Evolutionary conservation across 495 filamentous ascomycete species (phyloP).

Genomic region (Friedmanniomyces endolithicus): DNA sequence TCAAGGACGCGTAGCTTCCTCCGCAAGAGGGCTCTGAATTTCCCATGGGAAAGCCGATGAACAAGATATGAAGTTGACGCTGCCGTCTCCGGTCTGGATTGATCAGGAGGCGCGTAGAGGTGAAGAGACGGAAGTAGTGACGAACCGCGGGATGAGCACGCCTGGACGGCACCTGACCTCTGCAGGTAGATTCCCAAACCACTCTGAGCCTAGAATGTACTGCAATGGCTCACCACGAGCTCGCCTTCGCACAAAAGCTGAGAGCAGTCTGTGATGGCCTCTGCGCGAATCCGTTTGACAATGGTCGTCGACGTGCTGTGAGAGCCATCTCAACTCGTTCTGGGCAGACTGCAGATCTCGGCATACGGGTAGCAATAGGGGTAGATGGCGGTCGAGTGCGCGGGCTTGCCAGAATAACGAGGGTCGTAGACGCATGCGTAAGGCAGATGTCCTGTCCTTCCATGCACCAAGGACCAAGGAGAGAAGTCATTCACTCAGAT

Average conservation of each 20-base stretch:
- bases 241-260: constrained; percentile 30
- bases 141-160: constrained; percentile 73
- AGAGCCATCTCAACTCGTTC: constrained; percentile 81
- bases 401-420: constrained; percentile 46
- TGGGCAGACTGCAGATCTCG: constrained; percentile 52
- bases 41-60: neutral
- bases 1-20: constrained; percentile 53
- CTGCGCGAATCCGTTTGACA: neutral
- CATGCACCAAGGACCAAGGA: neutral
- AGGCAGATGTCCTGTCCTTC: neutral
- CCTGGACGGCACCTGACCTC: constrained; percentile 63
- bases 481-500: neutral
- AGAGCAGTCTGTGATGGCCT: neutral
- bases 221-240: constrained; percentile 64
- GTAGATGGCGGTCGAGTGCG: constrained; percentile 45
- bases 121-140: neutral
- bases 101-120: neutral
- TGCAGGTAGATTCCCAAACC: constrained; percentile 71
- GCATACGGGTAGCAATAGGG: constrained; percentile 55
- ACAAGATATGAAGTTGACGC: constrained; percentile 21
- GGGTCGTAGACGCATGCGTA: constrained; percentile 43
- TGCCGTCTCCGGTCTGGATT: constrained; percentile 29
- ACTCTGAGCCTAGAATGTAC: constrained; percentile 80
- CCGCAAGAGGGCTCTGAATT: neutral
- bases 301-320: constrained; percentile 40